Conservation (phyloP, 2,329 filamentous ascomycete species). For the Cladobotryum mycophilum region DNA sequence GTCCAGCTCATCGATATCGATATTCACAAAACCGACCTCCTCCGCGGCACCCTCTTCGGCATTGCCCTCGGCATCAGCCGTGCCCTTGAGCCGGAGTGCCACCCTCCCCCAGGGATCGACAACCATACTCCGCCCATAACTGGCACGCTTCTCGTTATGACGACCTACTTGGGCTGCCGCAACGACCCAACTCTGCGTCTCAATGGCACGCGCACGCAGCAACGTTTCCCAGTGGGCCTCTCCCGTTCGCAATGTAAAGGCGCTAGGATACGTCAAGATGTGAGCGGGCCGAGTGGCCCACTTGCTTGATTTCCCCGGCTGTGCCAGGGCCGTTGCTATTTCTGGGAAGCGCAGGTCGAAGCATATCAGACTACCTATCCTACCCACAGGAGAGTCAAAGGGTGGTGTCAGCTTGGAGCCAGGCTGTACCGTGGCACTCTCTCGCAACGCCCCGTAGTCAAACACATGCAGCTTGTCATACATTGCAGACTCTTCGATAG, state of each 20-base stretch:
- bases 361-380: constrained; percentile 75
- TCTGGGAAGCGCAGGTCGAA: constrained; percentile 88
- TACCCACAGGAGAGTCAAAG: constrained; percentile 67
- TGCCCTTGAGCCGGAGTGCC: constrained; percentile 56
- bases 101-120: constrained; percentile 83
- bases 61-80: constrained; percentile 35
- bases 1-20: constrained; percentile 43
- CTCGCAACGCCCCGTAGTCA: constrained; percentile 53
- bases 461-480: constrained; percentile 94
- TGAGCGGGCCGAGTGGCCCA: constrained; percentile 49
- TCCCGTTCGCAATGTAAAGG: constrained; percentile 84
- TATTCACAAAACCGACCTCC: constrained; percentile 49
- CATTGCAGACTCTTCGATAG: constrained; percentile 32
- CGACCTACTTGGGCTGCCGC: constrained; percentile 73
- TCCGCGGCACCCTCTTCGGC: constrained; percentile 35
- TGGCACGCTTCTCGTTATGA: constrained; percentile 68
- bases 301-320: constrained; percentile 25
- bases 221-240: constrained; percentile 79
- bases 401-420: constrained; percentile 60
- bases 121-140: constrained; percentile 82
- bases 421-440: constrained; percentile 57
- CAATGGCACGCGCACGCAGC: constrained; percentile 74
- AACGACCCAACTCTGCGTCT: constrained; percentile 81
- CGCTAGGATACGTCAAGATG: constrained; percentile 78
- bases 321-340: constrained; percentile 59